Percentiles rank a stretch among this genome's conserved stretches.
phyloP scores from a whole-genome alignment of 257 asterid genomes.

The Gentiana macrophylla region DNA sequence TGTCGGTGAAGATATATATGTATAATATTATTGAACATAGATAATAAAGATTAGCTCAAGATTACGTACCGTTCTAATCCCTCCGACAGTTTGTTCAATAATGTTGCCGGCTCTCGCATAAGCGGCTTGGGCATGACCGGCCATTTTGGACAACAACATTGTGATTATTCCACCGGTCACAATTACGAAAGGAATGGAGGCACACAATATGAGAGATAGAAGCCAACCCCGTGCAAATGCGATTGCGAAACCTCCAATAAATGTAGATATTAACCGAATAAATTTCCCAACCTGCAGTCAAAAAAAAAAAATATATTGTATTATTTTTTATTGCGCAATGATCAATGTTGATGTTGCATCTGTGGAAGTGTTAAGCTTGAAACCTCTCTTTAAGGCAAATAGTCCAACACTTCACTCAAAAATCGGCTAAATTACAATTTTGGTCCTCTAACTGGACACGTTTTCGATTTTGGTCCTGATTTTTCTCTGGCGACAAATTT shows the following conservation, averaged over 20 bases:
- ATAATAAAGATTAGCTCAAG: neutral
- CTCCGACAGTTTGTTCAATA: constrained; percentile 46
- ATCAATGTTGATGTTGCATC: too few relatives aligned
- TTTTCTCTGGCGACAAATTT: too few relatives aligned
- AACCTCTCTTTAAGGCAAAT: too few relatives aligned
- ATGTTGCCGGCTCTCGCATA: constrained; percentile 50
- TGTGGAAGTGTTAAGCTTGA: too few relatives aligned
- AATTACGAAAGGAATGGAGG: constrained; percentile 34
- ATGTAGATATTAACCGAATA: constrained; percentile 40
- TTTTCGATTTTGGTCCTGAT: too few relatives aligned
- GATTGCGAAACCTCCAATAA: constrained; percentile 45
- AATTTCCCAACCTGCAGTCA: constrained; percentile 46
- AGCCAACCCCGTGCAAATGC: constrained; percentile 61
- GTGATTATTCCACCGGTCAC: constrained; percentile 32
- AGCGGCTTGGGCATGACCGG: constrained; percentile 34
- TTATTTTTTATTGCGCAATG: too few relatives aligned
- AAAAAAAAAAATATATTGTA: neutral
- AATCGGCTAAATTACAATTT: too few relatives aligned
- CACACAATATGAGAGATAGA: constrained; percentile 30
- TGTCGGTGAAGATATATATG: neutral
- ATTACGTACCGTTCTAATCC: constrained; percentile 50
- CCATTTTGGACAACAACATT: constrained; percentile 20
- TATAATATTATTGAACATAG: neutral
- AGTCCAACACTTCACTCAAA: too few relatives aligned
- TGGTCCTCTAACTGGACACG: too few relatives aligned